A percentile compares a stretch with the other conserved stretches of the same genome.
These are phyloP conservation scores for Durio zibethinus DNA, from an alignment of 345 rosid genomes.

Conservation along the genomic window DNA sequence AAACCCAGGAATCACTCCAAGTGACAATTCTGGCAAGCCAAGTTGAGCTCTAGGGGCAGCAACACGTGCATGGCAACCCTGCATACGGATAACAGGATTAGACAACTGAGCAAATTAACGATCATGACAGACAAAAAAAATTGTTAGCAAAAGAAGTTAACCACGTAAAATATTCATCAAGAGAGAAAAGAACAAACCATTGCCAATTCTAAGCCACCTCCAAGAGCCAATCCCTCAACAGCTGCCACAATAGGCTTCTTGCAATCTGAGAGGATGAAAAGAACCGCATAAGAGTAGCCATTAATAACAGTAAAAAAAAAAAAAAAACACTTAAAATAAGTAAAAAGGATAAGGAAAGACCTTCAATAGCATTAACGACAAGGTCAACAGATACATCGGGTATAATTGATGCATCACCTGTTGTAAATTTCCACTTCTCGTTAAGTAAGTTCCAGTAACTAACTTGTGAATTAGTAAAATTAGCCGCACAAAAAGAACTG, in stretches of 20 bases:
- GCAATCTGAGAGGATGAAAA: slow-evolving; percentile 42
- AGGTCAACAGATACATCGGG: slow-evolving; percentile 87
- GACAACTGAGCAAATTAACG: neutral
- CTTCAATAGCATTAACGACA: slow-evolving; percentile 69
- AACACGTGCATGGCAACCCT: slow-evolving; percentile 93
- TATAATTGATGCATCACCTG: slow-evolving; percentile 68
- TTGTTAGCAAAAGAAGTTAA: neutral
- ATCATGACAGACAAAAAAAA: neutral
- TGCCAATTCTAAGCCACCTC: slow-evolving; percentile 93
- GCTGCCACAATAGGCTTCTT: slow-evolving; percentile 97
- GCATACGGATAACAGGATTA: slow-evolving; percentile 8
- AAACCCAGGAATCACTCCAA: slow-evolving; percentile 88
- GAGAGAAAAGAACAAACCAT: slow-evolving; percentile 49
- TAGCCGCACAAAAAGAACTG: neutral
- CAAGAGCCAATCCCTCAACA: slow-evolving; percentile 91
- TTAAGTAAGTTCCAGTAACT: neutral
- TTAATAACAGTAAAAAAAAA: neutral
- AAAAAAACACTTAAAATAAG: neutral
- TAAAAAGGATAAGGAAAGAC: slow-evolving; percentile 30
- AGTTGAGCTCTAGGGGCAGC: slow-evolving; percentile 78
- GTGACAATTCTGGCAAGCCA: slow-evolving; percentile 85
- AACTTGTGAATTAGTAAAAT: neutral
- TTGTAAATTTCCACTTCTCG: neutral
- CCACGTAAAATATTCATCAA: neutral
- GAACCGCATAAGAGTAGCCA: slow-evolving; percentile 17